A percentile compares a stretch with the other conserved stretches of the same genome.
Evolutionary conservation across 2,329 filamentous ascomycete species (phyloP).

Genomic region (Pseudogymnoascus sp.): DNA sequence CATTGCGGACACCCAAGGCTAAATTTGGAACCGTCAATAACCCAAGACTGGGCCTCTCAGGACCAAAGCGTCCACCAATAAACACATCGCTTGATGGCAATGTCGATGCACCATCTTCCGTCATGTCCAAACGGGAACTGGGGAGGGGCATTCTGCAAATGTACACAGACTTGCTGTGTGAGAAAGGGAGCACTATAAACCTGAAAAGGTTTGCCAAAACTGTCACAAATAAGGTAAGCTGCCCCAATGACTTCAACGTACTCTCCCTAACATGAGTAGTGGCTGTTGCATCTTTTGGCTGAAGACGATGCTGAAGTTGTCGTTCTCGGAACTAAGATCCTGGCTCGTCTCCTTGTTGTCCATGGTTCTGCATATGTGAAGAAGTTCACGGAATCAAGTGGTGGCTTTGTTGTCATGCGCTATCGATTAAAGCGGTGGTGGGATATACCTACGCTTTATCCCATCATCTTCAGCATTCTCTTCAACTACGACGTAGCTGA

Average conservation of each 20-base stretch:
- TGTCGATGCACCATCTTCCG: constrained; percentile 31
- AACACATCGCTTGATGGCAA: constrained; percentile 24
- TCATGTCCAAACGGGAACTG: constrained; percentile 60
- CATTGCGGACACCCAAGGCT: constrained; percentile 46
- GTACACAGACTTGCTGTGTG: constrained; percentile 72
- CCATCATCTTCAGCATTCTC: constrained; percentile 78
- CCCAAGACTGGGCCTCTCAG: constrained; percentile 26
- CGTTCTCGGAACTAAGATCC: constrained; percentile 71
- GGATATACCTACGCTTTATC: constrained; percentile 79
- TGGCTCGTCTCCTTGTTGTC: constrained; percentile 74
- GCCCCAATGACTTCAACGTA: not conserved
- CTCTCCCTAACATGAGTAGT: constrained; percentile 46
- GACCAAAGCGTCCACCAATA: constrained; percentile 25
- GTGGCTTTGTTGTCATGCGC: constrained; percentile 82
- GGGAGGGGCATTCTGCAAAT: constrained; percentile 70
- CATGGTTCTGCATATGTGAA: constrained; percentile 76
- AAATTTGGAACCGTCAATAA: constrained; percentile 40
- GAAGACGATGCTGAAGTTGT: constrained; percentile 82
- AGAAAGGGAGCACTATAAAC: constrained; percentile 58
- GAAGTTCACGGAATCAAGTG: constrained; percentile 69
- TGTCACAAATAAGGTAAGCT: constrained; percentile 81
- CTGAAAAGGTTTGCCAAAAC: constrained; percentile 87
- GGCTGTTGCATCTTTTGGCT: constrained; percentile 84
- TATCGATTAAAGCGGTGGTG: constrained; percentile 80
- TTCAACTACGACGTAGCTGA: constrained; percentile 77